These are phyloP conservation scores for Aspergillus affinis DNA, from an alignment of 495 filamentous ascomycete genomes.

Conservation along the genomic window DNA sequence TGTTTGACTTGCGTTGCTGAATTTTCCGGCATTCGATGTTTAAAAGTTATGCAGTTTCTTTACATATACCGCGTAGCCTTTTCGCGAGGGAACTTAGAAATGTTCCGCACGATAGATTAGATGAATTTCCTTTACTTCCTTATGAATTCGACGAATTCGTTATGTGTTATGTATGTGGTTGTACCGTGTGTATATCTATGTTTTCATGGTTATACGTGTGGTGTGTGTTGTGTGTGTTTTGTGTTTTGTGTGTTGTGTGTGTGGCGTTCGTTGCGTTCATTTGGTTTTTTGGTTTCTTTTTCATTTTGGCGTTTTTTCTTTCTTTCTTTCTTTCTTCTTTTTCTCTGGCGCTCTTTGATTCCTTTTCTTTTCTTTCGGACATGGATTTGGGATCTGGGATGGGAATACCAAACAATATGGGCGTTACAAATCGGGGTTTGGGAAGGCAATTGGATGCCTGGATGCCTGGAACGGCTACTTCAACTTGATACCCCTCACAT, in stretches of 20 bases:
- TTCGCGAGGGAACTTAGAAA: conserved; percentile 22
- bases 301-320: conserved; percentile 21
- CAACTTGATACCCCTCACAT: neutral
- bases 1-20: conserved; percentile 25
- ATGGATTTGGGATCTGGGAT: neutral
- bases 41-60: conserved; percentile 40
- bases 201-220: conserved; percentile 26
- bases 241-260: conserved; percentile 21
- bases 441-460: neutral
- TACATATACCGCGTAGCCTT: conserved; percentile 38
- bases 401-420: neutral
- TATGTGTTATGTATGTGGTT: conserved; percentile 34
- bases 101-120: conserved; percentile 44
- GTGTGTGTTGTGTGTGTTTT: conserved; percentile 30
- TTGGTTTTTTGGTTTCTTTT: conserved; percentile 22
- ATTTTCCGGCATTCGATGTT: conserved; percentile 24
- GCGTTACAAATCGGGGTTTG: neutral
- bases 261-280: conserved; percentile 28
- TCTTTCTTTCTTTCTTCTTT: conserved; percentile 7
- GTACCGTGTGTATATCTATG: conserved; percentile 25
- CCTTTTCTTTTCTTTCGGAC: conserved; percentile 9
- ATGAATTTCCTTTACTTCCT: conserved; percentile 39
- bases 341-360: conserved; percentile 1
- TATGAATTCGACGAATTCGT: conserved; percentile 39
- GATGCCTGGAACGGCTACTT: neutral